Percentiles rank a stretch among this genome's conserved stretches.
phyloP scores from a whole-genome alignment of 306 rosid species.

The Medicago lupulina region DNA sequence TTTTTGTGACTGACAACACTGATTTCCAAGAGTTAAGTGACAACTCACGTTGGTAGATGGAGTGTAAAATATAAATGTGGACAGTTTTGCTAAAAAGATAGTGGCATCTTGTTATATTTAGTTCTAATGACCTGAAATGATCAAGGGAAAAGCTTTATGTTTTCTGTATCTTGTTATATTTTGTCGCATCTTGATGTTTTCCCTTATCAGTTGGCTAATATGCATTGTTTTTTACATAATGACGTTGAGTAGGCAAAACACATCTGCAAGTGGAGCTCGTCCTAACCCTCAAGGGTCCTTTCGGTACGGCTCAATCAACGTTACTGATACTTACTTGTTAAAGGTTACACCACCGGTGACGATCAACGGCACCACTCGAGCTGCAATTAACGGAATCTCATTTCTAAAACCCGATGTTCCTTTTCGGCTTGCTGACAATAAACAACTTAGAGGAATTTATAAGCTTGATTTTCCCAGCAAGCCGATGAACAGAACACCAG shows the following conservation, averaged over 20 bases:
- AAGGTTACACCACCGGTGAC: slow-evolving; percentile 60
- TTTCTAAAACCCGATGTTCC: slow-evolving; percentile 73
- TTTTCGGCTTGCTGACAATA: slow-evolving; percentile 80
- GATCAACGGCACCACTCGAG: slow-evolving; percentile 58
- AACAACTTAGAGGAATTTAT: slow-evolving; percentile 66
- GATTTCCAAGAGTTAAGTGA: too few species aligned
- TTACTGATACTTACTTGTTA: slow-evolving; percentile 78
- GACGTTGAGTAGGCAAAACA: slow-evolving; percentile 66
- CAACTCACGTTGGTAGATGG: too few species aligned
- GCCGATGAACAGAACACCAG: slow-evolving; percentile 64
- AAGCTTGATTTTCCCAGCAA: slow-evolving; percentile 81
- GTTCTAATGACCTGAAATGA: not conserved
- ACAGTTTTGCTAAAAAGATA: too few species aligned
- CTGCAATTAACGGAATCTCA: slow-evolving; percentile 83
- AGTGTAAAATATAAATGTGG: too few species aligned
- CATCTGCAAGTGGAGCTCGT: slow-evolving; percentile 92
- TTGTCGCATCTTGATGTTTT: not conserved
- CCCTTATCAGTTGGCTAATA: not conserved
- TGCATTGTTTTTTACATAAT: slow-evolving; percentile 30
- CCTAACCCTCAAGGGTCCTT: slow-evolving; percentile 97
- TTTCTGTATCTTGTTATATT: not conserved
- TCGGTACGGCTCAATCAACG: slow-evolving; percentile 77
- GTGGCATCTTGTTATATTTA: not conserved
- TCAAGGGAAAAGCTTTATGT: slow-evolving; percentile 36
- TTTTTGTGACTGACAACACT: too few species aligned